Evolutionary conservation across 177 flowering plant species (phyloP).

Genomic region (Tripterygium wilfordii): DNA sequence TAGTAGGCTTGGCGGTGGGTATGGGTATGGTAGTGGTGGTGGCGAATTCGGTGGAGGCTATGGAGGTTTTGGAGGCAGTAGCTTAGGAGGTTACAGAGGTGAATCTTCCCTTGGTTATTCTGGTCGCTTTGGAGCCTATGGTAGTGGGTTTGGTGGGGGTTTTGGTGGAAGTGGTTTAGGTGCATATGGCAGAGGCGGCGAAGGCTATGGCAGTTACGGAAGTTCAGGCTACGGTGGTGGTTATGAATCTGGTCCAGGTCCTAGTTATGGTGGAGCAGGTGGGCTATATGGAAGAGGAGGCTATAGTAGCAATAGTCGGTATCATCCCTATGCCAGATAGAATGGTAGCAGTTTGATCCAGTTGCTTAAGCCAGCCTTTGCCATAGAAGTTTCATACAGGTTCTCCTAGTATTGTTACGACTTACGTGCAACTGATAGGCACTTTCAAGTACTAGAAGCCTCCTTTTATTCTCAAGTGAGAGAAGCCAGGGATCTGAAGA

Average conservation of each 20-base stretch:
- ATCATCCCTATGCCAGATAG: slow-evolving; percentile 84
- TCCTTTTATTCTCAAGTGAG: too few species aligned
- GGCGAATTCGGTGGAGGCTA: slow-evolving; percentile 54
- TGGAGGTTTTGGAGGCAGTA: slow-evolving; percentile 47
- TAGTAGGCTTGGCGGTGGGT: slow-evolving; percentile 41
- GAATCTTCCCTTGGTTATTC: slow-evolving; percentile 63
- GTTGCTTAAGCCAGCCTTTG: slow-evolving; percentile 29
- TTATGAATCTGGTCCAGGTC: slow-evolving; percentile 64
- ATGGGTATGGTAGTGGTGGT: slow-evolving; percentile 42
- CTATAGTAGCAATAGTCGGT: slow-evolving; percentile 66
- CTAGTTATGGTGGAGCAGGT: slow-evolving; percentile 62
- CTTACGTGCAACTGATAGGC: too few species aligned
- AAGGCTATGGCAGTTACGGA: slow-evolving; percentile 55
- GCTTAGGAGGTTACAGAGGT: slow-evolving; percentile 57
- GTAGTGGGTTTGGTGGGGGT: slow-evolving; percentile 51
- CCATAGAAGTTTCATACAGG: slow-evolving; percentile 31
- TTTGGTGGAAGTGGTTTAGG: slow-evolving; percentile 41
- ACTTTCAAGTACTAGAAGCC: too few species aligned
- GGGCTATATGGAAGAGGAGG: slow-evolving; percentile 71
- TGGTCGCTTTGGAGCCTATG: slow-evolving; percentile 64
- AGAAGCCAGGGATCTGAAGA: too few species aligned
- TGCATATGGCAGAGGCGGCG: slow-evolving; percentile 59
- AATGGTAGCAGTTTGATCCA: slow-evolving; percentile 17
- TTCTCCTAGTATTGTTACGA: too few species aligned
- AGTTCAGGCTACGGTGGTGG: slow-evolving; percentile 48